A percentile compares a stretch with the other conserved stretches of the same genome.
phyloP scores from a whole-genome alignment of 257 asterid species.

The Solanum pennellii region DNA sequence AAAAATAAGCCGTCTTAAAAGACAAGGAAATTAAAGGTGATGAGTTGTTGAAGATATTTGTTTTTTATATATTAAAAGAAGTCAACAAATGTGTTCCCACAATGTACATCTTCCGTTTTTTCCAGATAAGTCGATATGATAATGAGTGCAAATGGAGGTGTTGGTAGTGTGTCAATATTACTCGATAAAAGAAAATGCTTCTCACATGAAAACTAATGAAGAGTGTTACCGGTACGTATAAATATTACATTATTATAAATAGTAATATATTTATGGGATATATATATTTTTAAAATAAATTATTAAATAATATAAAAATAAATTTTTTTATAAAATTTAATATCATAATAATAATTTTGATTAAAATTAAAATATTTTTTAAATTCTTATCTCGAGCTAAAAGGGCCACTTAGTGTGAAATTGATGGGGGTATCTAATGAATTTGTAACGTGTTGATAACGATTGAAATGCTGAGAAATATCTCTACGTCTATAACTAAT shows the following conservation, averaged over 20 bases:
- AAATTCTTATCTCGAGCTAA: no score
- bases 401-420: no score
- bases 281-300: no score
- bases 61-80: no score
- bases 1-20: background rate
- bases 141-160: background rate
- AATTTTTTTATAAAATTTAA: no score
- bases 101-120: background rate
- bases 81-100: background rate
- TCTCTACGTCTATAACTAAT: background rate
- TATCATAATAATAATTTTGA: no score
- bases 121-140: background rate
- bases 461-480: background rate
- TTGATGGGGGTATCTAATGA: no score
- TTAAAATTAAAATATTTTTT: no score
- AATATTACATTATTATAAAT: background rate
- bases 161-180: no score
- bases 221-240: background rate
- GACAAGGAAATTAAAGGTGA: background rate
- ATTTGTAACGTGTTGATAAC: background rate
- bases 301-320: no score
- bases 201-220: background rate
- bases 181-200: no score
- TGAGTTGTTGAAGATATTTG: background rate
- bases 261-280: no score